Evolutionary conservation across 2,329 filamentous ascomycete genomes (phyloP), one percentile per base, ranked within the genome.

Genomic region (Nothophoma quercina): DNA sequence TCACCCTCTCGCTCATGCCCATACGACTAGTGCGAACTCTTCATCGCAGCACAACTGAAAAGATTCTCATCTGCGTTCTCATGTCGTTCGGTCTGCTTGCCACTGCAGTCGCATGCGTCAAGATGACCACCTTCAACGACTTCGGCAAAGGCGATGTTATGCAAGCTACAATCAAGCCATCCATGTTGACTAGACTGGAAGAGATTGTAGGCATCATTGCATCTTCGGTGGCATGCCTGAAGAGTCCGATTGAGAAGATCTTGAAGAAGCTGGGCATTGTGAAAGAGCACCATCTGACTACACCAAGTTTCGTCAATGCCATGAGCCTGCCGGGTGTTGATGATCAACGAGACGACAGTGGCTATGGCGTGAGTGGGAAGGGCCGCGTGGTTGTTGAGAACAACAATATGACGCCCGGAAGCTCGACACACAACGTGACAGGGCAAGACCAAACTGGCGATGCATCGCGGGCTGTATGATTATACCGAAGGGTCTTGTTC

Each of bases 121-220:
- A 70, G 26, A 63, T 70, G 63, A 63, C 60, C 10, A 69, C 63
- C 0, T 68, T 67, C 42, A 55, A 46, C 8, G 23, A 40, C 5
- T 62, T 66, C 16, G 61, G 62, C 6, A 51, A 63, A 25, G 65
- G 67, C 22, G 67, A 70, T 33, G 51, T 58, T 4, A 59, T 68
- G 50, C 65, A 69, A 50, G 60, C 45, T 1, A 65, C 65, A 15
- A 60, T 69, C 18, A 34, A 55, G 33, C 62, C 65, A 12, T 68
- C 64, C 7, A 47, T 63, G 28, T 62, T 55, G 49, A 59, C 65
- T 16, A 70, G 67, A 36, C 30, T 69, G 1, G 67, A 70, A 52
- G 64, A 70, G 28, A 35, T 61, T 3, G 58, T 65, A 10, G 64
- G 65, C 13, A 68, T 69, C n/a, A 68, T 70, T 36, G 67, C 63